A percentile compares a stretch with the other conserved stretches of the same genome.
phyloP scores from a whole-genome alignment of 305 asterid genomes.

The Ilex paraguariensis region DNA sequence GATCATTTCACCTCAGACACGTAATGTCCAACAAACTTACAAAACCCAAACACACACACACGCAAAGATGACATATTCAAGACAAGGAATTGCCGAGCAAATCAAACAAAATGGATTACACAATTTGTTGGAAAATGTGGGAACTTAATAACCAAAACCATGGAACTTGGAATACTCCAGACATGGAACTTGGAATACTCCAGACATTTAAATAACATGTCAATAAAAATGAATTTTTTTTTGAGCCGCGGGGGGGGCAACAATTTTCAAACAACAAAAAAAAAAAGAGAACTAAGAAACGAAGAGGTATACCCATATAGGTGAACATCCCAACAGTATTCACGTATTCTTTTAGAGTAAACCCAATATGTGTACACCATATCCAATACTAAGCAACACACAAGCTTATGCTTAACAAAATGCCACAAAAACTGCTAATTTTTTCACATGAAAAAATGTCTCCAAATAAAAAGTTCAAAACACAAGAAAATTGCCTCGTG shows the following conservation, averaged over 20 bases:
- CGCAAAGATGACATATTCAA: not conserved
- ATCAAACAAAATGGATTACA: too few species aligned
- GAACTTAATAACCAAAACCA: too few species aligned
- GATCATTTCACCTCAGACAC: not conserved
- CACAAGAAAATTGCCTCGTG: not conserved
- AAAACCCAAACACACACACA: not conserved
- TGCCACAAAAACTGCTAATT: too few species aligned
- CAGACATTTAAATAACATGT: too few species aligned
- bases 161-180: not conserved
- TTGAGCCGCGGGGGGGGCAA: too few species aligned
- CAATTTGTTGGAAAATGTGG: too few species aligned
- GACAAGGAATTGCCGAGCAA: too few species aligned
- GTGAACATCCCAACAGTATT: not conserved
- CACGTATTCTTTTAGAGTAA: not conserved
- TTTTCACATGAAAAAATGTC: too few species aligned
- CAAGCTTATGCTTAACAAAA: constrained; percentile 1
- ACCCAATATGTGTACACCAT: not conserved
- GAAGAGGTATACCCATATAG: not conserved
- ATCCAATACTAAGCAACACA: not conserved
- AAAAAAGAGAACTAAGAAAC: not conserved
- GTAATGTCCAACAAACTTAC: too few species aligned
- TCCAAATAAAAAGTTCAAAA: not conserved
- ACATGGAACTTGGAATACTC: not conserved
- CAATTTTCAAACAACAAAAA: not conserved
- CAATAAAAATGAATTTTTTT: too few species aligned